Evolutionary conservation across 768 basidiomycete genomes (phyloP), one percentile per base, ranked within the genome.

Genomic region (Termitomyces sp.): DNA sequence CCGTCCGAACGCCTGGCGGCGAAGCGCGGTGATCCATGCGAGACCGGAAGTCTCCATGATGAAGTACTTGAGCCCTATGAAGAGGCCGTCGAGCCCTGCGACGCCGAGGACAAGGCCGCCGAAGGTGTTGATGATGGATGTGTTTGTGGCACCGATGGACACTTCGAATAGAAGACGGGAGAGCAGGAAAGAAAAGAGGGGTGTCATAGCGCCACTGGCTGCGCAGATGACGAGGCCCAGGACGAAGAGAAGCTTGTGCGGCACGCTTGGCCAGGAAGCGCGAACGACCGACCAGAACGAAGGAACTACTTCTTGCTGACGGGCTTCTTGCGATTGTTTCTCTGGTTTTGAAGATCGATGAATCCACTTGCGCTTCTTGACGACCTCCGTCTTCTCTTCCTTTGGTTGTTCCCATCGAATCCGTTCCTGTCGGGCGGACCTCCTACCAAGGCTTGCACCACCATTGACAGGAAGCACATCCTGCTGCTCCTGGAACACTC

Each of bases 141-240:
- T 66, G 59, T 93, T 78, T 26, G 85, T 77, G 1, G 88, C 91
- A 54, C 88, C 86, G 65, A 77, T 80, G 40, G 89, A 88, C 14
- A 92, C 85, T 61, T 89, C 81, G 69, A 83, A 88, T 57, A 96
- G 80, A 14, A 98, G 82, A 8, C 80, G 81, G 9, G 93, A 91
- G 66, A 97, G 86, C 63, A 95, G 81, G 77, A 81, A 93, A 1
- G 96, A 95, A 79, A 98, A 99, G 48, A 98, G 59, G 3, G 97
- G 96, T 0, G 94, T 97, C 78, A 90, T 85, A 3, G 90, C 82
- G 23, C 97, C 96, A 64, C 85, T 89, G 55, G 82, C 71, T 44
- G 93, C 62, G 58, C 88, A 87, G n/a, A 82, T 67, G 58, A 85
- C 2, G 28, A 96, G 76, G 18, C 95, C 95, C 55, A 91, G 32